Percentiles rank a stretch among this genome's conserved stretches.
Conservation (phyloP, 352 stramenopile species). For the Phytophthora constricta region DNA sequence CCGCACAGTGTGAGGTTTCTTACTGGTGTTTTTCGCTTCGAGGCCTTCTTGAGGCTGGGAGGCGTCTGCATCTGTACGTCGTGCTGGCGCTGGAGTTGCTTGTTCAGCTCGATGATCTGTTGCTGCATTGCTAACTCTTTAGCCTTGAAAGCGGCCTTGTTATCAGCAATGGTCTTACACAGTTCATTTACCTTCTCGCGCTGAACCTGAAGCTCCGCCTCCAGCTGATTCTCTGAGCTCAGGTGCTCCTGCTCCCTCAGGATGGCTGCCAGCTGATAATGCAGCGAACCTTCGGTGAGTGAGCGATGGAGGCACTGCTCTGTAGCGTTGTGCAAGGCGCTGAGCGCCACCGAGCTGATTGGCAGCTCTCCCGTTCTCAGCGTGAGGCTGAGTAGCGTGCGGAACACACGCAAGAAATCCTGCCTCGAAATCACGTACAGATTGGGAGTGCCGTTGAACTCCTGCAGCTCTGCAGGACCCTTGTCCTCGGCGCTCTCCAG, state of each 20-base stretch:
- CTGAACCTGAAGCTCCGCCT: slow-evolving; percentile 54
- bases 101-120: slow-evolving; percentile 64
- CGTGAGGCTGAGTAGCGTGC: slow-evolving; percentile 36
- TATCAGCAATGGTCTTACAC: slow-evolving; percentile 58
- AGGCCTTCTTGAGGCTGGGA: slow-evolving; percentile 44
- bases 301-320: slow-evolving; percentile 75
- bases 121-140: slow-evolving; percentile 78
- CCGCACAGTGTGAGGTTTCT: slow-evolving; percentile 47
- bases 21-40: slow-evolving; percentile 63
- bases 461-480: slow-evolving; percentile 29
- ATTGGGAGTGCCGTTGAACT: slow-evolving; percentile 38
- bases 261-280: slow-evolving; percentile 57
- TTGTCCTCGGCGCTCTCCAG: slow-evolving; percentile 35
- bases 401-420: slow-evolving; percentile 65
- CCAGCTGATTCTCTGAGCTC: slow-evolving; percentile 39
- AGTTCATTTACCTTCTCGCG: slow-evolving; percentile 68
- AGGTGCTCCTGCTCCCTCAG: slow-evolving; percentile 56
- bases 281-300: slow-evolving; percentile 65
- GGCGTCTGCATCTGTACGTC: slow-evolving; percentile 45
- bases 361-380: slow-evolving; percentile 47
- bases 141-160: slow-evolving; percentile 61
- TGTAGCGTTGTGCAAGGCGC: slow-evolving; percentile 74
- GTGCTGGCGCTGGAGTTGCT: slow-evolving; percentile 43
- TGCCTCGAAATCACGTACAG: slow-evolving; percentile 77
- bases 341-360: slow-evolving; percentile 76